Evolutionary conservation across 78 protist genomes (phyloP).

Genomic region (Creolimax fragrantissima): DNA sequence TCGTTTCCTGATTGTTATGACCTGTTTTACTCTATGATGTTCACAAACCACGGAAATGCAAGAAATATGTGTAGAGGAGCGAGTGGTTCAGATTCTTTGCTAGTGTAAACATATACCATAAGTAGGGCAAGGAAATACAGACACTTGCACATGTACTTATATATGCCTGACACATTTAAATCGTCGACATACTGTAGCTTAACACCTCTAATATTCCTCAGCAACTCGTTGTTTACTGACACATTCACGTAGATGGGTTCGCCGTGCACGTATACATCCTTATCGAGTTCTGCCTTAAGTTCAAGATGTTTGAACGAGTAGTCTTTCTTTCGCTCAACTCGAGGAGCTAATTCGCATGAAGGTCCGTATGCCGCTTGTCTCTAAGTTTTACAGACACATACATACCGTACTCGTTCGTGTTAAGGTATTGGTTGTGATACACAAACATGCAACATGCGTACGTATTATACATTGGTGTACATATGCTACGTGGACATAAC

Average conservation of each 20-base stretch:
- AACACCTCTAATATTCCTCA: slow-evolving; percentile 6
- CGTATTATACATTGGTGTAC: too few species aligned
- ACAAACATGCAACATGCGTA: too few species aligned
- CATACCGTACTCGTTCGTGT: too few species aligned
- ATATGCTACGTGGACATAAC: too few species aligned
- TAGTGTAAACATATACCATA: too few species aligned
- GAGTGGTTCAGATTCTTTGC: too few species aligned
- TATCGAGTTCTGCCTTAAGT: not conserved
- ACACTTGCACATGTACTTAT: too few species aligned
- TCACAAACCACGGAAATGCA: too few species aligned
- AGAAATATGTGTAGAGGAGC: too few species aligned
- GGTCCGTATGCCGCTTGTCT: not conserved
- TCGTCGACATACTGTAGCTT: not conserved
- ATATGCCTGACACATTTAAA: too few species aligned
- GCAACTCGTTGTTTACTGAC: not conserved
- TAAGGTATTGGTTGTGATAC: too few species aligned
- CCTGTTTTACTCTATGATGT: not conserved
- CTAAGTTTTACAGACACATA: not conserved
- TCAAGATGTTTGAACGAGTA: not conserved
- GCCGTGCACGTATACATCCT: slow-evolving; percentile 25
- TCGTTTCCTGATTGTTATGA: not conserved
- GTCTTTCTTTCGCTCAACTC: slow-evolving; percentile 1
- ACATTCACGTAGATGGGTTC: not conserved
- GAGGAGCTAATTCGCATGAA: not conserved
- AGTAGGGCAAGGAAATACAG: too few species aligned